Evolutionary conservation across 148 eudicot species (phyloP), one percentile per base, ranked within the genome.

Genomic region (Chenopodium berlandieri): DNA sequence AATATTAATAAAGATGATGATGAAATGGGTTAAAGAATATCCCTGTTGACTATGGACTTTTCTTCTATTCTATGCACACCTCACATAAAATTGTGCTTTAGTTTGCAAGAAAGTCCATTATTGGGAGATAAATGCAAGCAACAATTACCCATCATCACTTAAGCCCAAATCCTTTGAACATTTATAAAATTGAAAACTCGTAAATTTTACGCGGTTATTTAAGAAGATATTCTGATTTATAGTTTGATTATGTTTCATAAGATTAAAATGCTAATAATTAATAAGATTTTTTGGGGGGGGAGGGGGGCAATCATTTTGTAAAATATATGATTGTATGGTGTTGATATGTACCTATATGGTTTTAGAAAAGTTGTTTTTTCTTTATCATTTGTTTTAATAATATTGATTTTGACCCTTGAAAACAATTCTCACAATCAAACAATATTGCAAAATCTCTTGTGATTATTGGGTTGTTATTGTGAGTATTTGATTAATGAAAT

Each of bases 11-110:
- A 50, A 40, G 54, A 50, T 50, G 54, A 50, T 17, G 62, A 56
- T 64, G 78, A 50, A 58, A 68, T 66, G 77, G 70, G 78, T 46
- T 25, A 30, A 60, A 40, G 23, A 80, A 71, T 50, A 73, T 72
- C 27, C 48, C 5, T 40, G 69, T 81, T 81, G 78, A 81, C 78
- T 74, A 66, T 64, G 78, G 83, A 81, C 78, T 75, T 47, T 80
- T 75, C 30, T n/a, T 65, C 30, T n/a, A 25, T 71, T 78, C 72
- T 14, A 65, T 56, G 22, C 60, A 23, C 72, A 58, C 70, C 40
- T 48, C 75, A 52, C n/a, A 44, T 27, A 77, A 40, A 40, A 66
- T 12, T 76, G 17, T 54, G 19, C 3, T 16, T 16, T 56, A 40
- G 7, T 37, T 22, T 62, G 66, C 52, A 47, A 44, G 32, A 76